Conservation (phyloP, 2,329 filamentous ascomycete genomes). For the Xylaria arbuscula region DNA sequence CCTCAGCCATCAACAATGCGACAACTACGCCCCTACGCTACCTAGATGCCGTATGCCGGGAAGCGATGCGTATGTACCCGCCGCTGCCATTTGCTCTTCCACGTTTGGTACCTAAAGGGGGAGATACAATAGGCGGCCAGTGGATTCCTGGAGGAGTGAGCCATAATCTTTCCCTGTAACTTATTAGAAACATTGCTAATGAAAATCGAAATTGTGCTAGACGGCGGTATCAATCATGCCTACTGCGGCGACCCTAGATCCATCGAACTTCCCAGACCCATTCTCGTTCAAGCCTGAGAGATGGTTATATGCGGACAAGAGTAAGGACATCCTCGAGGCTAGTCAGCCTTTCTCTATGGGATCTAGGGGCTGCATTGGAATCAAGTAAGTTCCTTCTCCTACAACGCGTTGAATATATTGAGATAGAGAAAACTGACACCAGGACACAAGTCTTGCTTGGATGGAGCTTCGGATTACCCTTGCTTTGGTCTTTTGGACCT, state of each 20-base stretch:
- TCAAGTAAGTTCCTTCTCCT: background rate
- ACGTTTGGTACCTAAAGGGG: background rate
- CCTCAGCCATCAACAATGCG: background rate
- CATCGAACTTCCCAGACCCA: background rate
- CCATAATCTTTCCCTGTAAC: background rate
- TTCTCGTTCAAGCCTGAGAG: background rate
- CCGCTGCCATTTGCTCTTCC: background rate
- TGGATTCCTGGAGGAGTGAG: background rate
- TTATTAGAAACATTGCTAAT: background rate
- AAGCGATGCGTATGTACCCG: background rate
- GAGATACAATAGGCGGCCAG: background rate
- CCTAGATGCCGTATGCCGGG: background rate
- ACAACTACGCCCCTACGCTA: background rate
- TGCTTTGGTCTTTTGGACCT: background rate
- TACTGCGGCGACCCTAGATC: background rate
- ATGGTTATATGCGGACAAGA: background rate
- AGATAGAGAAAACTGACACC: too few species aligned
- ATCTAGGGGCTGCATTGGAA: background rate
- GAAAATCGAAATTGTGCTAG: background rate
- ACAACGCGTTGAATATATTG: too few species aligned
- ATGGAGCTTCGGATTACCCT: slow-evolving; percentile 8
- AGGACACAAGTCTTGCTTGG: background rate
- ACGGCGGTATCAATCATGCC: slow-evolving; percentile 1
- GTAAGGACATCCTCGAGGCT: background rate
- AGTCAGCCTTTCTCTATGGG: background rate